Base-by-base conservation (phyloP, 2,329 filamentous ascomycete genomes). In the Pyricularia sp. region DNA sequence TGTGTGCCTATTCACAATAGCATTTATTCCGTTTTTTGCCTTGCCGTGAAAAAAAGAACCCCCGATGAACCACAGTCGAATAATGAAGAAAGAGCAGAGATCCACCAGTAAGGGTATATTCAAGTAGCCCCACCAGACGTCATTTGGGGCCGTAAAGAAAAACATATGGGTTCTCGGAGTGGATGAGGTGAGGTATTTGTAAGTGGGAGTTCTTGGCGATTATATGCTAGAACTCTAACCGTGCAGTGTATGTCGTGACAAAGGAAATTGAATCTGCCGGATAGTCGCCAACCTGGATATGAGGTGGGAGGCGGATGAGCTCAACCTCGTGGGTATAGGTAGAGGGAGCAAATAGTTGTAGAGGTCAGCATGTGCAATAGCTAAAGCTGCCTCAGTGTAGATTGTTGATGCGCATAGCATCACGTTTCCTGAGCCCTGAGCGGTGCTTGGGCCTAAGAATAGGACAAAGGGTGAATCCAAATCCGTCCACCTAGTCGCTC, bases 401-500 rank as follows among this genome's bases (percentile, higher is more conserved):
- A n/a, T 20, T n/a, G 20, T 58, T 12, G n/a, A 59, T 59, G 55
- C 55, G 55, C 20, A n/a, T 4, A 59, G 20, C n/a, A 59, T 59
- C 55, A 25, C 12, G n/a, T 59, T 59, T 59, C 7, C 4, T 23
- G 2, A 12, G 55, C 20, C 20, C 9, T 10, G 55, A 59, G 55
- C 12, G 58, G 33, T 14, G 26, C 7, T 1, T 50, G 17, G 17
- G n/a, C 20, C 42, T n/a, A 50, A n/a, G 17, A 6, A 42, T 20
- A 20, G 42, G 17, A n/a, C 42, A 50, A 50, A 26, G 5, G 58
- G 10, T 58, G 23, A 26, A 26, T 26, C 58, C n/a, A 12, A 12
- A 17, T 61, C 10, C 9, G 9, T 26, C n/a, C 23, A 23, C 23
- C 91, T 84, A 97, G 78, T 97, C 94, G 26, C 90, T 90, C 82